Percentiles rank a stretch among this genome's conserved stretches.
phyloP scores from a whole-genome alignment of 2,329 filamentous ascomycete genomes.

The Zymoseptoria tritici region DNA sequence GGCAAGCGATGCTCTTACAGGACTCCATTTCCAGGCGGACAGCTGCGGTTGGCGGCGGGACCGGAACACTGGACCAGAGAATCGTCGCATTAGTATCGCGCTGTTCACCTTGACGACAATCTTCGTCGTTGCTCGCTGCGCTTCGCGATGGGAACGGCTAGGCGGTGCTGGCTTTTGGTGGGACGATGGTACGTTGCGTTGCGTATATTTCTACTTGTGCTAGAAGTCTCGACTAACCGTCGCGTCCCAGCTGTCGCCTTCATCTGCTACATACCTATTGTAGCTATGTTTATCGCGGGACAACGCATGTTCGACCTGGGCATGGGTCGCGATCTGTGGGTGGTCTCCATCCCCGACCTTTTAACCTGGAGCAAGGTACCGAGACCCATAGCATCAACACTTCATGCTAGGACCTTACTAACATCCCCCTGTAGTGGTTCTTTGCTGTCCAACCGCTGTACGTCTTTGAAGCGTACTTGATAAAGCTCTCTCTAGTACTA shows the following conservation, averaged over 20 bases:
- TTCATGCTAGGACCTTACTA: neutral
- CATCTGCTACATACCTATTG: neutral
- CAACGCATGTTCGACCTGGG: neutral
- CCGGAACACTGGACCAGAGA: neutral
- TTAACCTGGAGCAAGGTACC: neutral
- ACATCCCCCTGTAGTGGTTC: constrained; percentile 6
- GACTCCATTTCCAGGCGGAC: neutral
- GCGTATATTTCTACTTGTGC: neutral
- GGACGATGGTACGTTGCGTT: neutral
- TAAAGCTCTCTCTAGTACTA: constrained; percentile 10
- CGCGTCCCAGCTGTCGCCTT: neutral
- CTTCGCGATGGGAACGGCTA: neutral
- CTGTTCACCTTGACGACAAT: neutral
- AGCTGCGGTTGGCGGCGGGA: neutral
- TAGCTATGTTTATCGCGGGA: neutral
- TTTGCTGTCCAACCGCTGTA: constrained; percentile 12
- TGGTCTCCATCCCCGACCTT: neutral
- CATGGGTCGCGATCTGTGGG: constrained; percentile 3
- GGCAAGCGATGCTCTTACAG: neutral
- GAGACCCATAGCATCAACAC: neutral
- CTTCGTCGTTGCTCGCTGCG: neutral
- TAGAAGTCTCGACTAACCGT: neutral
- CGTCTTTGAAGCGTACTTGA: constrained; percentile 5
- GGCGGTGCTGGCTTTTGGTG: neutral
- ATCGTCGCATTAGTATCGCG: neutral